Base-by-base conservation (phyloP, 179 eudicot genomes). In the Carnegiea gigantea region DNA sequence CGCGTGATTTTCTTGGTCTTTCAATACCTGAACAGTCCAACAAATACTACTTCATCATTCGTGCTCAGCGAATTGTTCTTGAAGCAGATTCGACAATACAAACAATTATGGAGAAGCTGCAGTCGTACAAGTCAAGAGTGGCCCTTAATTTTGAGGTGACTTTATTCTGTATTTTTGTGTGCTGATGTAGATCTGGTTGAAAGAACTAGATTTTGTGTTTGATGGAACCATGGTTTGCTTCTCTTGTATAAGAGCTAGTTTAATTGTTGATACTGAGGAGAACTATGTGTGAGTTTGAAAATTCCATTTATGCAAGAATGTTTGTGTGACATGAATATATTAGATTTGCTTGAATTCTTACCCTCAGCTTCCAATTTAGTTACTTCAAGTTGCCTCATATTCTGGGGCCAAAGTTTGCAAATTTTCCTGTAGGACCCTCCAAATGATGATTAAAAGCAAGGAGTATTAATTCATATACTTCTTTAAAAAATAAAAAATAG, bases 81-180 rank as follows among this genome's bases (percentile, higher is more conserved):
- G 98, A 95, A 86, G 94, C 99, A 11, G 98, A 94, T 81, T 87
- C 88, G 24, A 86, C 86, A 1, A 92, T 95, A 85, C 96, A 95
- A 86, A 80, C 84, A 38, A 95, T 95, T 75, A 94, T 95, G 99
- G 99, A 94, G 77, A 95, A 90, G 81, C 85, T 94, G 83, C 99
- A 95, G 81, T 95, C 99, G 40, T 95, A 95, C 77, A 95, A 90
- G 86, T 82, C 92, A 18, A 90, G 92, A 85, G 93, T 94, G 44
- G 89, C 95, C 11, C 92, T 95, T 33, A 94, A 82, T 86, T 95
- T 91, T 83, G 99, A 95, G 98, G 99, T 95, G n/a, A 51, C 24
- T 70, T 77, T 38, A 0, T 74, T 13, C 30, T 67, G 18, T 57
- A 26, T 14, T 26, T 70, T 21, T 40, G 40, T 17, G 46, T 84